A percentile compares a stretch with the other conserved stretches of the same genome.
phyloP scores from a whole-genome alignment of 2,329 filamentous ascomycete species.

The Amylocarpus encephaloides region DNA sequence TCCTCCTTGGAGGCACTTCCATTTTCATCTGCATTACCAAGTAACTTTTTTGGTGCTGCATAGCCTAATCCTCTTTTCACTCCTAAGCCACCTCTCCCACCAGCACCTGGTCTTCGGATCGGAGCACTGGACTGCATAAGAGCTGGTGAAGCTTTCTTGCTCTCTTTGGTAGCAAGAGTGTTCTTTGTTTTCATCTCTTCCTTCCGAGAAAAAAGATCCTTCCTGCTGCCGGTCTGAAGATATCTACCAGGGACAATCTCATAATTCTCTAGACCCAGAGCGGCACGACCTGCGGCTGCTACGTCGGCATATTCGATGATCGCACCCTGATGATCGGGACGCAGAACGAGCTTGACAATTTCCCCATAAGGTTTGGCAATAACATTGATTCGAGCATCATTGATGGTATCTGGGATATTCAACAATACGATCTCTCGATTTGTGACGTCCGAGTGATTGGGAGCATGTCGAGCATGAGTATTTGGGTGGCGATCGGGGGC shows the following conservation, averaged over 20 bases:
- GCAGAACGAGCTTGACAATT: constrained; percentile 69
- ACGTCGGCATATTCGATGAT: constrained; percentile 73
- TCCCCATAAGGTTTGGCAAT: constrained; percentile 65
- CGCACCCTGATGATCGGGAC: constrained; percentile 77
- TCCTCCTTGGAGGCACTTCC: constrained; percentile 1
- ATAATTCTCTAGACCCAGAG: constrained; percentile 50
- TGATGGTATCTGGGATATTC: constrained; percentile 86
- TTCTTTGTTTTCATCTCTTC: constrained; percentile 39
- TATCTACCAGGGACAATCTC: constrained; percentile 46
- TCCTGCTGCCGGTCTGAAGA: constrained; percentile 48
- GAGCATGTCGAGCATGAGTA: constrained; percentile 26
- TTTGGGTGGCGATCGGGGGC: constrained; percentile 19
- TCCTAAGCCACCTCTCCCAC: constrained; percentile 33
- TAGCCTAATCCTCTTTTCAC: constrained; percentile 33
- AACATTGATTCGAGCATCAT: constrained; percentile 72
- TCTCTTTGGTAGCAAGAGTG: constrained; percentile 32
- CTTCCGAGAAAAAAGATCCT: constrained; percentile 49
- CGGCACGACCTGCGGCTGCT: constrained; percentile 63
- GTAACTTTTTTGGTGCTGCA: constrained; percentile 7
- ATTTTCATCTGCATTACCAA: constrained; percentile 4
- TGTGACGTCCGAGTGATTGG: constrained; percentile 44
- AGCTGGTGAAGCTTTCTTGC: constrained; percentile 33
- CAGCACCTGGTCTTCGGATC: constrained; percentile 31
- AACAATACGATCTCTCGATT: constrained; percentile 75
- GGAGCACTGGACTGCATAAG: constrained; percentile 28